Base-by-base conservation (phyloP, 495 filamentous ascomycete species). In the Annulohypoxylon stygium region DNA sequence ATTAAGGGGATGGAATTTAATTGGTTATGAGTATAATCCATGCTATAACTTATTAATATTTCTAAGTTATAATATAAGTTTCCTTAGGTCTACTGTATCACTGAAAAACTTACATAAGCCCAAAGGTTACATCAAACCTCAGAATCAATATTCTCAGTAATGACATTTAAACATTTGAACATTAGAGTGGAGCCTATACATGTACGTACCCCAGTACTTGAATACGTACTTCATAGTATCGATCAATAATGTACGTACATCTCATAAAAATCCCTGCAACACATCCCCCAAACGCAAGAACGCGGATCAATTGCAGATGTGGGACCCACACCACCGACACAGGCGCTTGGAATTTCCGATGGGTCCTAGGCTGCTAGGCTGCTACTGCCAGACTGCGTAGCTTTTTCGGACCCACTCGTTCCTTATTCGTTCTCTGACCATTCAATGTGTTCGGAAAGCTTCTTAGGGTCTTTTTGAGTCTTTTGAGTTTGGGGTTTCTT, bases 231-330 rank as follows among this genome's bases (percentile, higher is more conserved):
- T 9, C 23, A 11, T 12, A n/a, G 41, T n/a, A 53, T 23, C 10
- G 6, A 50, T 23, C 14, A n/a, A 33, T 18, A 54, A 54, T 25
- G 48, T 26, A 53, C 48, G 30, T 55, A n/a, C 23, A 36, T n/a
- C 11, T 12, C 23, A 60, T 60, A 54, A 14, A 33, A 33, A 74
- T 75, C 72, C 72, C 72, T 75, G 72, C 72, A 33, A 67, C 72
- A 70, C 72, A 75, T 75, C 72, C 72, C 67, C 72, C 72, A 68
- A 73, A 73, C 58, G 65, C 53, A 60, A 43, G 9, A 39, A 69
- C 59, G 72, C 63, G 69, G 72, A 70, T 75, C 72, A 43, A 41
- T 25, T 41, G 11, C 57, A 67, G 37, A 47, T 30, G 12, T 3
- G 3, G 30, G 67, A 20, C 45, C 67, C 59, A 69, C 61, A 65